Evolutionary conservation across 179 eudicot species (phyloP).

Genomic region (Vitellaria paradoxa): DNA sequence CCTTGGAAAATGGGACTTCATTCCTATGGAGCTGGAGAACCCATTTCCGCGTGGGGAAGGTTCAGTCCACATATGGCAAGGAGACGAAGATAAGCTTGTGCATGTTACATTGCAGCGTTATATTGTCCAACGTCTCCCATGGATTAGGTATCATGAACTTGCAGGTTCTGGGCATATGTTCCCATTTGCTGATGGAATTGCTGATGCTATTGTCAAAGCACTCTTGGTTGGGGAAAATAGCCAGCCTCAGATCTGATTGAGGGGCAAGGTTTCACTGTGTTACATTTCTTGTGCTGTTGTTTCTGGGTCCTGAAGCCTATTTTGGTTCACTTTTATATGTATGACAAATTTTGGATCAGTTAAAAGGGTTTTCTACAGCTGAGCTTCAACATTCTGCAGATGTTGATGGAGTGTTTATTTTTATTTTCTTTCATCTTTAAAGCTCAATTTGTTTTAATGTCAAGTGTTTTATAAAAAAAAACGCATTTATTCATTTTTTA

Average conservation of each 20-base stretch:
- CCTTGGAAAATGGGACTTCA: conserved; percentile 49
- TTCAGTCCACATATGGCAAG: conserved; percentile 50
- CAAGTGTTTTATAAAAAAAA: no score
- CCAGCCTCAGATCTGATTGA: conserved; percentile 8
- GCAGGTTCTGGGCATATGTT: conserved; percentile 46
- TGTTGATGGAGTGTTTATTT: no score
- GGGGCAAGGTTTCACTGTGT: not conserved
- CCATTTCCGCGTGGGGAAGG: conserved; percentile 39
- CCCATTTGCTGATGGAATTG: conserved; percentile 37
- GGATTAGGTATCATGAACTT: conserved; percentile 51
- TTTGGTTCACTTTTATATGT: not conserved
- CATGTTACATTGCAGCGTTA: conserved; percentile 43
- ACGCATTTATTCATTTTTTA: no score
- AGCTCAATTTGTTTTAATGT: no score
- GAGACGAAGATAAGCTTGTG: conserved; percentile 42
- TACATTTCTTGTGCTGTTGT: not conserved
- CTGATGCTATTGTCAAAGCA: conserved; percentile 34
- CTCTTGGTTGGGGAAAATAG: conserved; percentile 31
- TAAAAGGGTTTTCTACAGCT: no score
- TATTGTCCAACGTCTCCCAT: conserved; percentile 40
- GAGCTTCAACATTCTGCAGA: no score
- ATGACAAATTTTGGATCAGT: not conserved
- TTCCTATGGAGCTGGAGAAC: conserved; percentile 37
- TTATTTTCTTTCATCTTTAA: no score
- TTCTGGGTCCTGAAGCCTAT: not conserved